Conservation (phyloP, 495 filamentous ascomycete species). For the Aeminium ludgeri region DNA sequence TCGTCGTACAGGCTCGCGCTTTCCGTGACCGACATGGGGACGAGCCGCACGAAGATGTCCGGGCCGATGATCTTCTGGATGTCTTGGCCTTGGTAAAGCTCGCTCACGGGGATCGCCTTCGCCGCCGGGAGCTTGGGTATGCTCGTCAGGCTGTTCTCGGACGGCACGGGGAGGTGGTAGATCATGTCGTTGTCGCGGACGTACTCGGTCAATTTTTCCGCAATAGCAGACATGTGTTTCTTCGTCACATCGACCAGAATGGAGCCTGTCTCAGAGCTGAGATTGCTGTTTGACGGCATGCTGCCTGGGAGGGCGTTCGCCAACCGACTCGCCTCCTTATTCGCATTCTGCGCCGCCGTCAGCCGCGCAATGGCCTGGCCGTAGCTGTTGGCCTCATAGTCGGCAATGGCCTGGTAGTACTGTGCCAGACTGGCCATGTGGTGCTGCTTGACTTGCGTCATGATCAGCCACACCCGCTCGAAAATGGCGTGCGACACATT, state of each 20-base stretch:
- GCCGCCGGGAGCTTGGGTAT: conserved; percentile 88
- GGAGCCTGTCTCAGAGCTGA: conserved; percentile 59
- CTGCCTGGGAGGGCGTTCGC: conserved; percentile 69
- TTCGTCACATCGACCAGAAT: conserved; percentile 65
- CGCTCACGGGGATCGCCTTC: conserved; percentile 95
- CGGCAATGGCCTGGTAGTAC: conserved; percentile 84
- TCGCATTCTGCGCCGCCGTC: conserved; percentile 58
- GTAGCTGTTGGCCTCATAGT: conserved; percentile 74
- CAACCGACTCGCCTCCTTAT: conserved; percentile 55
- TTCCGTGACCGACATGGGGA: conserved; percentile 91
- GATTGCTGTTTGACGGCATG: conserved; percentile 63
- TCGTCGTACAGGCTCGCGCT: conserved; percentile 95
- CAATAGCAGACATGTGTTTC: conserved; percentile 60
- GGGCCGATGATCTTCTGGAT: conserved; percentile 93
- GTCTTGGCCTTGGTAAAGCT: conserved; percentile 91
- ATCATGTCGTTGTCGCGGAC: conserved; percentile 96
- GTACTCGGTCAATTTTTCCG: conserved; percentile 58
- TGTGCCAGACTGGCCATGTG: conserved; percentile 76
- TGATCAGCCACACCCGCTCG: conserved; percentile 82
- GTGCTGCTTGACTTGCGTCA: conserved; percentile 74
- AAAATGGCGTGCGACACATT: conserved; percentile 84
- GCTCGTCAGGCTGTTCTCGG: conserved; percentile 58
- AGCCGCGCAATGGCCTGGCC: conserved; percentile 75
- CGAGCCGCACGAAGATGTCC: conserved; percentile 92
- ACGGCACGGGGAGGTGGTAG: conserved; percentile 83